phyloP scores from a whole-genome alignment of 2,329 filamentous ascomycete species.

The Stylonectria norvegica region DNA sequence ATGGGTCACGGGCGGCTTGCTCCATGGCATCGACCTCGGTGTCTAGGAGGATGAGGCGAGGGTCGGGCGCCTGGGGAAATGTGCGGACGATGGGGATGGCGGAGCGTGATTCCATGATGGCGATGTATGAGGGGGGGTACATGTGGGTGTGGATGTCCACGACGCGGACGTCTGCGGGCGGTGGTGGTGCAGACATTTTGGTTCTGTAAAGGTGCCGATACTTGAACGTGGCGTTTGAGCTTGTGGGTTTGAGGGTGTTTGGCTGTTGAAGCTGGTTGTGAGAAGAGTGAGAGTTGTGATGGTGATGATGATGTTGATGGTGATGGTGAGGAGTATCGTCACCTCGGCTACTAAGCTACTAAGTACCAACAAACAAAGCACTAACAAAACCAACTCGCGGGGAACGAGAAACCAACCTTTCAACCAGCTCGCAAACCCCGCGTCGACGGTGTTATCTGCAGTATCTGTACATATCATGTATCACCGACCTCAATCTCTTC shows the following conservation, averaged over 20 bases:
- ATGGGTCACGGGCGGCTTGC: conserved; percentile 51
- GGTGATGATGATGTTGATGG: background rate
- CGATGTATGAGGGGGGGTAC: conserved; percentile 63
- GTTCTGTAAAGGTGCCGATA: no score
- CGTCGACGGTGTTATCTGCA: no score
- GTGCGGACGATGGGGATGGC: conserved; percentile 69
- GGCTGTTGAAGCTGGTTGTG: conserved; percentile 1
- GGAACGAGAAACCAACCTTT: no score
- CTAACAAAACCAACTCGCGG: background rate
- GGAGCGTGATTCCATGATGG: conserved; percentile 55
- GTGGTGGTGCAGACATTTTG: background rate
- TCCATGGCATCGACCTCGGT: conserved; percentile 45
- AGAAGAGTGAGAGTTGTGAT: conserved; percentile 1
- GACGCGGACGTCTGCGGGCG: conserved; percentile 34
- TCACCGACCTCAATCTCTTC: no score
- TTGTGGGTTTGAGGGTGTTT: background rate
- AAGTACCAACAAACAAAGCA: no score
- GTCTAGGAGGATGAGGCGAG: conserved; percentile 64
- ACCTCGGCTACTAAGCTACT: no score
- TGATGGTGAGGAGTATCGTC: background rate
- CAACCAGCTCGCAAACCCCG: no score
- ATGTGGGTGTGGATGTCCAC: conserved; percentile 70
- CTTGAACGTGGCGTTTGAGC: no score
- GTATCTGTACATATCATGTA: no score
- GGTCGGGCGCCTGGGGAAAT: conserved; percentile 54